Conservation (phyloP, 2,329 filamentous ascomycete genomes). For the Epichloe typhina region DNA sequence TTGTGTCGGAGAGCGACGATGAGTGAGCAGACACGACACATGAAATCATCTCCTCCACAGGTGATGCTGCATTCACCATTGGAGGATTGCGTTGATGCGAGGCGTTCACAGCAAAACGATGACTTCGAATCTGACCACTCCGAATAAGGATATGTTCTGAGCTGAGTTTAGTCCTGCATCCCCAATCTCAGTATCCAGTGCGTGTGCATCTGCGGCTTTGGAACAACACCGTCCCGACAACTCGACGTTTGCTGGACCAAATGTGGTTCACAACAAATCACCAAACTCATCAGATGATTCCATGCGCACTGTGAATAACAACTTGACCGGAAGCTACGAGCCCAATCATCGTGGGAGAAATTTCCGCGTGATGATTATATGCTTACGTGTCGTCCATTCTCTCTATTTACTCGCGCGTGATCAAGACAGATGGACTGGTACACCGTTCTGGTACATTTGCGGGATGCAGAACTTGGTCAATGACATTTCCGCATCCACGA, state of each 20-base stretch:
- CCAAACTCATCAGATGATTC: not conserved
- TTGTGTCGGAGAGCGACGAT: conserved; percentile 25
- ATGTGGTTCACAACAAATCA: not conserved
- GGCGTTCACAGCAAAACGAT: not conserved
- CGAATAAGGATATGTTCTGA: not conserved
- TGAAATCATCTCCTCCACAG: conserved; percentile 6
- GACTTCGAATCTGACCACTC: not conserved
- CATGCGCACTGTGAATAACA: not conserved
- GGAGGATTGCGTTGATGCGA: not conserved
- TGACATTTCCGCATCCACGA: not conserved
- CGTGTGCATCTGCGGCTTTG: not conserved
- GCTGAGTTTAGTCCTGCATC: not conserved
- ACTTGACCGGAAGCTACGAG: not conserved
- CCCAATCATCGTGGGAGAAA: not conserved
- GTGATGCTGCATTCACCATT: not conserved
- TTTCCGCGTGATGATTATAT: not conserved
- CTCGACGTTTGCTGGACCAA: not conserved
- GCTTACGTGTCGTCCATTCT: not conserved
- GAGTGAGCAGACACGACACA: conserved; percentile 16
- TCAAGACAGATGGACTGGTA: not conserved
- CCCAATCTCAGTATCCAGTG: not conserved
- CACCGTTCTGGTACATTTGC: not conserved
- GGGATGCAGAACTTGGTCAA: not conserved
- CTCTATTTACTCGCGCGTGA: not conserved
- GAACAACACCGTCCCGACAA: not conserved